A percentile compares a stretch with the other conserved stretches of the same genome.
Conservation (phyloP, 2,329 filamentous ascomycete genomes). For the Simplicillium sp. region DNA sequence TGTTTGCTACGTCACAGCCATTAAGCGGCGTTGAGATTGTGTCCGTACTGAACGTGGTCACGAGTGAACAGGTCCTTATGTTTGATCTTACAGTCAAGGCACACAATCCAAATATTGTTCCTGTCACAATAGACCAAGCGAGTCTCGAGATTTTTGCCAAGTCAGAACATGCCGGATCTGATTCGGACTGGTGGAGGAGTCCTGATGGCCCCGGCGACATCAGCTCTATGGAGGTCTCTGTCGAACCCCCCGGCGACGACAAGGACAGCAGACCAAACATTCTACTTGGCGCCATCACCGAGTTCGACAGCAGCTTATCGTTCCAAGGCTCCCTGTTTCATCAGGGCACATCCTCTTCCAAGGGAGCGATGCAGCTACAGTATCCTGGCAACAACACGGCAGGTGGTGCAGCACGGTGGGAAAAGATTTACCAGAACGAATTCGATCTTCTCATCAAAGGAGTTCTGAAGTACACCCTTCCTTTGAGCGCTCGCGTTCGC, state of each 20-base stretch:
- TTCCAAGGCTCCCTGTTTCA: constrained; percentile 89
- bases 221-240: constrained; percentile 19
- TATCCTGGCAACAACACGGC: constrained; percentile 85
- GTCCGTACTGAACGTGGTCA: constrained; percentile 80
- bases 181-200: constrained; percentile 49
- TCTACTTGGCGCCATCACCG: constrained; percentile 78
- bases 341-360: constrained; percentile 59
- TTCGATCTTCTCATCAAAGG: constrained; percentile 92
- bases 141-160: constrained; percentile 93
- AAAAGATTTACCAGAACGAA: constrained; percentile 78
- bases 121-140: constrained; percentile 75
- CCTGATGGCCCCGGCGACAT: constrained; percentile 17
- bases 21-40: constrained; percentile 69
- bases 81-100: constrained; percentile 82
- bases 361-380: constrained; percentile 72
- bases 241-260: constrained; percentile 35
- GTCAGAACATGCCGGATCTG: constrained; percentile 74
- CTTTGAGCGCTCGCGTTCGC: constrained; percentile 49
- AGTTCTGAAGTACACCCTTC: constrained; percentile 71
- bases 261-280: constrained; percentile 59
- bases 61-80: constrained; percentile 91
- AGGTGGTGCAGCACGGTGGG: constrained; percentile 80
- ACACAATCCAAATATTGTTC: constrained; percentile 86
- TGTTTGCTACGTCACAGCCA: constrained; percentile 85
- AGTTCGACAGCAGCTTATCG: constrained; percentile 77